These are phyloP conservation scores for Bimuria novae-zelandiae DNA, from an alignment of 2,329 filamentous ascomycete genomes.

Conservation along the genomic window DNA sequence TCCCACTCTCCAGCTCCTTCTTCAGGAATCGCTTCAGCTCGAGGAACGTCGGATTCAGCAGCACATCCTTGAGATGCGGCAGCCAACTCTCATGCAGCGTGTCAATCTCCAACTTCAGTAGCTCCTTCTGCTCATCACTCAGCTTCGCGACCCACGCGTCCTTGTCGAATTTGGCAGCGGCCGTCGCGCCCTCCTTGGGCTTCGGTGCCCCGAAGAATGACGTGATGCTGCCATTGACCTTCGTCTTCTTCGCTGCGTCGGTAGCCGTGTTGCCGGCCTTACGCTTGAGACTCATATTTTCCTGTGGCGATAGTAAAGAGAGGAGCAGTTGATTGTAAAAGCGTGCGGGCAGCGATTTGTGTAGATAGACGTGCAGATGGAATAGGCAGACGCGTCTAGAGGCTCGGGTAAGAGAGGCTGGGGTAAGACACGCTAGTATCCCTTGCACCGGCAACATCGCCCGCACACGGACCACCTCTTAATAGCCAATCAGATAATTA, in stretches of 20 bases:
- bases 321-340: slow-evolving; percentile 14
- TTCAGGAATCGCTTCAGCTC: slow-evolving; percentile 86
- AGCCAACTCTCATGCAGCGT: slow-evolving; percentile 93
- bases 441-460: too few species aligned
- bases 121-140: slow-evolving; percentile 76
- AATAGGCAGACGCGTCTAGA: slow-evolving; percentile 5
- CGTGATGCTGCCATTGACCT: slow-evolving; percentile 75
- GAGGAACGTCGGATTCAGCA: slow-evolving; percentile 78
- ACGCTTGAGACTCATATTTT: slow-evolving; percentile 56
- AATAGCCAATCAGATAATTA: too few species aligned
- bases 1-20: slow-evolving; percentile 72
- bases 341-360: slow-evolving; percentile 9
- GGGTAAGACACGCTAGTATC: too few species aligned
- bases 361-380: slow-evolving; percentile 5
- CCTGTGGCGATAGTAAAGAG: slow-evolving; percentile 13
- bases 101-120: slow-evolving; percentile 88
- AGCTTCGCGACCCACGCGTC: slow-evolving; percentile 83
- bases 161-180: slow-evolving; percentile 72
- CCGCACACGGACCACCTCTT: too few species aligned
- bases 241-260: slow-evolving; percentile 55
- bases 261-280: slow-evolving; percentile 54
- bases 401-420: slow-evolving; percentile 9
- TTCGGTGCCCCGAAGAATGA: slow-evolving; percentile 80
- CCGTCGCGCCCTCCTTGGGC: slow-evolving; percentile 27
- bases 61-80: slow-evolving; percentile 82